Base-by-base conservation (phyloP, 108 stramenopile genomes). In the Skeletonema tropicum region DNA sequence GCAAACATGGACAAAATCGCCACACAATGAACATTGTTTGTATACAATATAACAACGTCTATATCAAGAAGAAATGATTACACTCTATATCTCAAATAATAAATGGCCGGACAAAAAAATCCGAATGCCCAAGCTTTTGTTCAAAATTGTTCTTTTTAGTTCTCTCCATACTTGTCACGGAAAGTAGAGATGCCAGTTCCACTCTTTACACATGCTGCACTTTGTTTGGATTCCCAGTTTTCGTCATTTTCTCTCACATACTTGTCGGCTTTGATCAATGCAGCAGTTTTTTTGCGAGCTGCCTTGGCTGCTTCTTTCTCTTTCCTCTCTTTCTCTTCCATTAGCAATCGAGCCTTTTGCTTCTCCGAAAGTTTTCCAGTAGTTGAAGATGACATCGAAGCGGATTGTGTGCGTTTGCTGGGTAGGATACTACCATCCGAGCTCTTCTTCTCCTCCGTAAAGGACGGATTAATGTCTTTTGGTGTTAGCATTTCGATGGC, bases 101-200 rank as follows among this genome's bases (percentile, higher is more conserved):
- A 45, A 45, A 15, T n/a, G 42, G 15, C 42, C 15, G 3, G 15
- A 15, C 42, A 45, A n/a, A 45, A 45, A n/a, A 0, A 45, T 29
- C 26, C 2, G 0, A n/a, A 45, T 45, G 42, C 42, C 15, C 42
- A 15, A n/a, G 42, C 42, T n/a, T n/a, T n/a, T n/a, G 5, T 45
- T 45, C 42, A n/a, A 45, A n/a, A 45, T 60, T 70, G 21, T 13
- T 1, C 1, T 29, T 14, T 11, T 45, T 76, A 79, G 19, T 73
- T 67, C 77, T 92, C 91, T 41, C 91, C 91, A 70, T 85, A 87
- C 66, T 79, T 80, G 41, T 92, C 91, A 15, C 91, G 83, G 74
- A 92, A 92, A 32, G 91, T 88, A 12, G 71, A 72, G 49, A 92
- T 88, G 0, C 82, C 77, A 17, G 64, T 63, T 38, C 91, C 91